Evolutionary conservation across 495 filamentous ascomycete genomes (phyloP).

Genomic region (Hypoxylon lienhwacheense): DNA sequence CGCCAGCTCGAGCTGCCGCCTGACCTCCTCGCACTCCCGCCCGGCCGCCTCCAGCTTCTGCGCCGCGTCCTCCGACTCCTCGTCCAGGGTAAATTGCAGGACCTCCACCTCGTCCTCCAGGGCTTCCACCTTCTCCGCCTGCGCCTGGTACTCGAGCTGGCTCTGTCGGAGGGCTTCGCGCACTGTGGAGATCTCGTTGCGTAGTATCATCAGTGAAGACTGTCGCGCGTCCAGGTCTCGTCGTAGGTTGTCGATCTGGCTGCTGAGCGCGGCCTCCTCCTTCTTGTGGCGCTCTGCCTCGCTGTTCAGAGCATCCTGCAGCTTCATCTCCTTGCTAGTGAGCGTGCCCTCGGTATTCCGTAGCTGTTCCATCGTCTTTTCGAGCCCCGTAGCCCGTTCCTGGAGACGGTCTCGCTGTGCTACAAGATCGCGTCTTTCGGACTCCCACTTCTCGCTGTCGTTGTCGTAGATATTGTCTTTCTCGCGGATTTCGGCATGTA

Average conservation of each 20-base stretch:
- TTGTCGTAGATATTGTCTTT: slow-evolving; percentile 70
- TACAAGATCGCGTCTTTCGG: slow-evolving; percentile 63
- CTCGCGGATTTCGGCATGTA: slow-evolving; percentile 70
- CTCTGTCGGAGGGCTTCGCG: slow-evolving; percentile 70
- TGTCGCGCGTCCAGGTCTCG: slow-evolving; percentile 50
- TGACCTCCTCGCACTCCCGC: slow-evolving; percentile 54
- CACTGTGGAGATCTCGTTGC: slow-evolving; percentile 51
- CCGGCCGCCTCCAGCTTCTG: slow-evolving; percentile 53
- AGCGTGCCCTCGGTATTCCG: slow-evolving; percentile 70
- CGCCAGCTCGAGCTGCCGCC: slow-evolving; percentile 50
- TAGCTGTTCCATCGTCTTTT: slow-evolving; percentile 72
- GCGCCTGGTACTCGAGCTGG: slow-evolving; percentile 62
- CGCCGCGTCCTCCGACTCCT: slow-evolving; percentile 68
- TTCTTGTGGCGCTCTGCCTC: slow-evolving; percentile 49
- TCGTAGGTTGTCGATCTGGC: slow-evolving; percentile 52
- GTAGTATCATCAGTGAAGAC: slow-evolving; percentile 45
- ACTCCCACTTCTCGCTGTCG: slow-evolving; percentile 72
- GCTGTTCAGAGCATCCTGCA: slow-evolving; percentile 61
- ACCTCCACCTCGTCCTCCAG: slow-evolving; percentile 81
- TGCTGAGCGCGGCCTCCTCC: slow-evolving; percentile 43
- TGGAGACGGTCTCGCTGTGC: slow-evolving; percentile 67
- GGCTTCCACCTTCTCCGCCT: slow-evolving; percentile 69
- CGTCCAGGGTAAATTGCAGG: slow-evolving; percentile 71
- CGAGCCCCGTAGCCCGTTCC: slow-evolving; percentile 67
- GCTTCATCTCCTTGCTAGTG: slow-evolving; percentile 63